These are phyloP conservation scores for Proliferodiscus dingleyae DNA, from an alignment of 2,329 filamentous ascomycete genomes.

Conservation along the genomic window DNA sequence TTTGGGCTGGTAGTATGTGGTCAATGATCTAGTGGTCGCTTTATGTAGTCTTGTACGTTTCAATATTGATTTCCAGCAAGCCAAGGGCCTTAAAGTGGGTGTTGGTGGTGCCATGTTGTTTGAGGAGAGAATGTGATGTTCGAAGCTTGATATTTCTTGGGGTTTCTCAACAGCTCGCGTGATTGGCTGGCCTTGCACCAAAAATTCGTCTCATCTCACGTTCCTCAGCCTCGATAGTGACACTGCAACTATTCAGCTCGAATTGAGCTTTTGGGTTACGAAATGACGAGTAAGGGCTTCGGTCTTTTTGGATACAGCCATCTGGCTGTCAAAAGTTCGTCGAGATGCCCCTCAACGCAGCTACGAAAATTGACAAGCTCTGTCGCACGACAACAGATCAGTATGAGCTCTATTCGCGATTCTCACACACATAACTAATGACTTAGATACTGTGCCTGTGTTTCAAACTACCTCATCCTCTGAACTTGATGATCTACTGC, in stretches of 20 bases:
- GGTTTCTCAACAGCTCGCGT: not conserved
- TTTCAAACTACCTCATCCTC: conserved; percentile 48
- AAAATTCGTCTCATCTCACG: not conserved
- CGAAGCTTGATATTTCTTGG: conserved; percentile 12
- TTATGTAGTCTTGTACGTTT: conserved; percentile 52
- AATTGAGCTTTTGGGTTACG: not conserved
- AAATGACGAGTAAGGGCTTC: conserved; percentile 20
- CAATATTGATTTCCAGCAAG: conserved; percentile 63
- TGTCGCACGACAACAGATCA: conserved; percentile 19
- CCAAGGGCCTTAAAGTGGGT: conserved; percentile 56
- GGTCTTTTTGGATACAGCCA: conserved; percentile 17
- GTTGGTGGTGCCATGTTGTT: conserved; percentile 27
- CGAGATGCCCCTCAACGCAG: conserved; percentile 6
- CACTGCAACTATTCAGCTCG: conserved; percentile 1
- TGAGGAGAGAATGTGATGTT: conserved; percentile 10
- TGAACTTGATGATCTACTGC: conserved; percentile 50
- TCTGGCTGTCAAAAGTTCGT: conserved; percentile 12
- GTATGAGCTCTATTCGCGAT: conserved; percentile 14
- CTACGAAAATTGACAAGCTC: conserved; percentile 28
- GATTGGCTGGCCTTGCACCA: not conserved
- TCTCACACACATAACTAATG: not conserved
- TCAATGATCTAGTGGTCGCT: conserved; percentile 42
- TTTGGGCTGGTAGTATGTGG: conserved; percentile 41
- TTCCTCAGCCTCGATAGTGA: not conserved
- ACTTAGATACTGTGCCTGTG: conserved; percentile 24